phyloP scores from a whole-genome alignment of 1,139 yeast species.

The Yamadazyma diddensiae region DNA sequence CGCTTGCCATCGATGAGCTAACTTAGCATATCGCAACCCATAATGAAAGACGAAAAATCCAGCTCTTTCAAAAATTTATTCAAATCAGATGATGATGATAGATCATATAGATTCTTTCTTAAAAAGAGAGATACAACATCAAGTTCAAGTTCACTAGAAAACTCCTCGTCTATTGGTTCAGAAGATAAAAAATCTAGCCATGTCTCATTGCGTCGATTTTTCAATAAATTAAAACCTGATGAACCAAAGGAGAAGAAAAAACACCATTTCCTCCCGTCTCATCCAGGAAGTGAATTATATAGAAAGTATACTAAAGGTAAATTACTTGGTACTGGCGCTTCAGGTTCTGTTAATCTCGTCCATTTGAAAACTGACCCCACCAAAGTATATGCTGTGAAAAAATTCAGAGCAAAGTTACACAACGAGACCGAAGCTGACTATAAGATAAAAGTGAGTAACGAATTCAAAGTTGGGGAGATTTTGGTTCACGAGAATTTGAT shows the following conservation, averaged over 20 bases:
- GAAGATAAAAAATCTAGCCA: slow-evolving; percentile 16
- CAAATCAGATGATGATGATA: slow-evolving; percentile 27
- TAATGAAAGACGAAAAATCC: slow-evolving; percentile 10
- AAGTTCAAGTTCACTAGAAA: slow-evolving; percentile 12
- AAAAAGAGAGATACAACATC: slow-evolving; percentile 13
- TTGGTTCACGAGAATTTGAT: slow-evolving; percentile 62
- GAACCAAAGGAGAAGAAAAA: slow-evolving; percentile 12
- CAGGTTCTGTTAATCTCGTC: slow-evolving; percentile 68
- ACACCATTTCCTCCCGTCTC: slow-evolving; percentile 15
- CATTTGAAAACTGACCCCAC: slow-evolving; percentile 43
- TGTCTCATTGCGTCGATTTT: slow-evolving; percentile 36
- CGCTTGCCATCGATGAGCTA: no score
- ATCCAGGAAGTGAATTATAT: slow-evolving; percentile 22
- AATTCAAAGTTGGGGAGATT: slow-evolving; percentile 61
- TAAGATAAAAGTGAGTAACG: slow-evolving; percentile 61
- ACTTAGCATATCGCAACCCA: no score
- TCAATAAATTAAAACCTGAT: slow-evolving; percentile 34
- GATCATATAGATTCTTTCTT: slow-evolving; percentile 16
- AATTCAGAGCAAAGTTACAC: slow-evolving; percentile 54
- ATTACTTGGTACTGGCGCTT: slow-evolving; percentile 71
- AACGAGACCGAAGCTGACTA: slow-evolving; percentile 56
- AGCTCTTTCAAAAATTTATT: slow-evolving; percentile 12
- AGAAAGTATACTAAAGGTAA: slow-evolving; percentile 61
- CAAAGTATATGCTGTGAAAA: slow-evolving; percentile 64
- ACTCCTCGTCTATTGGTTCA: slow-evolving; percentile 7